A percentile compares a stretch with the other conserved stretches of the same genome.
Evolutionary conservation across 2,329 filamentous ascomycete genomes (phyloP).

Genomic region (Cadophora luteo-olivacea): DNA sequence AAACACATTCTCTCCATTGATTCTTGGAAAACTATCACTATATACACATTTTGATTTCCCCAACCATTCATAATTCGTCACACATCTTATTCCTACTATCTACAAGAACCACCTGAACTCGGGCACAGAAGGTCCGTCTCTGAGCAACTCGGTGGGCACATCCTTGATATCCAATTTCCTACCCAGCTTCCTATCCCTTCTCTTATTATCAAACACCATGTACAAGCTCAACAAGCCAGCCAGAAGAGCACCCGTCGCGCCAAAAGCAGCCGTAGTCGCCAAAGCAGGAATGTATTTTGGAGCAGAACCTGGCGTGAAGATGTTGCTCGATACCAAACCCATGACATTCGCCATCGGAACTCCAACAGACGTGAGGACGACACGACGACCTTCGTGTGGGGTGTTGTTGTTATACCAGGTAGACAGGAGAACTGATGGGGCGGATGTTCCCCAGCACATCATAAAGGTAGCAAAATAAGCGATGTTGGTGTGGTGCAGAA

Average conservation of each 20-base stretch:
- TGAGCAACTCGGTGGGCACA: constrained; percentile 61
- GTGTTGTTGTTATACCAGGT: constrained; percentile 68
- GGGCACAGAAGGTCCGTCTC: constrained; percentile 58
- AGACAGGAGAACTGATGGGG: constrained; percentile 41
- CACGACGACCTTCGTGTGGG: constrained; percentile 65
- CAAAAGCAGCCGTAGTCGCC: constrained; percentile 69
- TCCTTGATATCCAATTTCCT: constrained; percentile 48
- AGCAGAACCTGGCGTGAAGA: constrained; percentile 68
- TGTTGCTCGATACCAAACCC: constrained; percentile 72
- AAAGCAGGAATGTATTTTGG: constrained; percentile 72
- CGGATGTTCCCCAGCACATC: constrained; percentile 60
- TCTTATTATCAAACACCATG: constrained; percentile 62
- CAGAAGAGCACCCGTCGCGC: constrained; percentile 62
- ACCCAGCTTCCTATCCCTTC: constrained; percentile 38
- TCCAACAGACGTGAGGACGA: constrained; percentile 66
- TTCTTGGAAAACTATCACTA: neutral
- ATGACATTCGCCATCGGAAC: constrained; percentile 70
- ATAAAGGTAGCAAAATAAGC: constrained; percentile 73
- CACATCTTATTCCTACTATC: neutral
- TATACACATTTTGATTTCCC: neutral
- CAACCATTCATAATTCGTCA: neutral
- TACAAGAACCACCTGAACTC: constrained; percentile 65
- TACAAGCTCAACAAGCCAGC: constrained; percentile 61
- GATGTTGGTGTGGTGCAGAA: constrained; percentile 56
- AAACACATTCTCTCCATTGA: neutral